phyloP scores from a whole-genome alignment of 148 eudicot species.

The Tetragonia tetragonoides region DNA sequence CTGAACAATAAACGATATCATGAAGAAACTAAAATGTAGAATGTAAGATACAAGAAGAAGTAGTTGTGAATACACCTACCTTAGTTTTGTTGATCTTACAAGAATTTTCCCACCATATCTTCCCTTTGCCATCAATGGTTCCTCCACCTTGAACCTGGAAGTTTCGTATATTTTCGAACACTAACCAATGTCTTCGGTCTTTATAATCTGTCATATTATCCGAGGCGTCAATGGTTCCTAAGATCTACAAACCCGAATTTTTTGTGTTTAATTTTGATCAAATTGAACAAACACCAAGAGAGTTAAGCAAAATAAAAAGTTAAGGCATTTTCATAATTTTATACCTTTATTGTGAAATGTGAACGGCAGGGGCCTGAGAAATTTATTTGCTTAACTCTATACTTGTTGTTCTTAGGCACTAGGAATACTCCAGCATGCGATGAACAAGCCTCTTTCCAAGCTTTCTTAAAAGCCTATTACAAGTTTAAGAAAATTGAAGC shows the following conservation, averaged over 20 bases:
- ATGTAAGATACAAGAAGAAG: too few relatives aligned
- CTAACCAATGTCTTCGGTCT: conserved; percentile 53
- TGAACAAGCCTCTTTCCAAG: conserved; percentile 73
- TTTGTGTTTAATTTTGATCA: neutral
- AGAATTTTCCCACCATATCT: conserved; percentile 75
- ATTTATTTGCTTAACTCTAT: conserved; percentile 58
- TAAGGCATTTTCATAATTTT: neutral
- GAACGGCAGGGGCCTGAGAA: conserved; percentile 72
- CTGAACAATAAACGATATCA: too few relatives aligned
- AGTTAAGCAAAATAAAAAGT: neutral
- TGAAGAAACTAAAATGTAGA: too few relatives aligned
- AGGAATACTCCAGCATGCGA: conserved; percentile 34
- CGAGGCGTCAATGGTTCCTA: conserved; percentile 68
- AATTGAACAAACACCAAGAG: neutral
- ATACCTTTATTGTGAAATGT: conserved; percentile 39
- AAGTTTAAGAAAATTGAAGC: too few relatives aligned
- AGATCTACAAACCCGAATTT: conserved; percentile 34
- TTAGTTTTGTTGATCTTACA: conserved; percentile 56
- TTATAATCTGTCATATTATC: conserved; percentile 43
- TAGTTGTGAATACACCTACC: conserved; percentile 29
- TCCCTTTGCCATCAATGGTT: conserved; percentile 72
- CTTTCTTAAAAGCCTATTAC: conserved; percentile 60
- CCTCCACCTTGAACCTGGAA: conserved; percentile 66
- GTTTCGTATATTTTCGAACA: conserved; percentile 46
- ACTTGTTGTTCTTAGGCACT: conserved; percentile 54